A percentile compares a stretch with the other conserved stretches of the same genome.
These are phyloP conservation scores for Arctostaphylos glauca DNA, from an alignment of 148 eudicot genomes.

Conservation along the genomic window DNA sequence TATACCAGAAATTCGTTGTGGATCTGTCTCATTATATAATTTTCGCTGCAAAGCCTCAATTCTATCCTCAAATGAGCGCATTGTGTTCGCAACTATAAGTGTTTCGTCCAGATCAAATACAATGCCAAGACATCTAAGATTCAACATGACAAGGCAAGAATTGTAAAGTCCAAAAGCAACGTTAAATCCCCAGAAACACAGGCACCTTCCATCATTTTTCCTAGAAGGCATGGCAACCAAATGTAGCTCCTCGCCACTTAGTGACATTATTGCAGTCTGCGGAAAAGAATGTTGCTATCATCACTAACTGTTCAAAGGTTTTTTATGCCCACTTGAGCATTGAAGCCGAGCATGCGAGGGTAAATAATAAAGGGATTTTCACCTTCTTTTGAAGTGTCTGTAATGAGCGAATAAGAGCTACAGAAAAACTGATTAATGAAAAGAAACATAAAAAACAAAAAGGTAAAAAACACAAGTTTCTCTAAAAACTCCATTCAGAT, in stretches of 20 bases:
- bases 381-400: background rate
- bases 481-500: background rate
- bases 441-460: background rate
- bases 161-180: conserved; percentile 62
- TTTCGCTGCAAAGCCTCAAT: conserved; percentile 84
- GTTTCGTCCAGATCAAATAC: conserved; percentile 99
- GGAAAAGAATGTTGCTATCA: background rate
- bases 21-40: conserved; percentile 62
- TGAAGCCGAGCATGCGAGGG: background rate
- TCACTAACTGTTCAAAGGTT: background rate
- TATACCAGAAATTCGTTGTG: conserved; percentile 78
- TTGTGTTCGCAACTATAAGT: conserved; percentile 88
- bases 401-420: background rate
- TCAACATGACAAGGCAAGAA: conserved; percentile 83
- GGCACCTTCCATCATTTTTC: conserved; percentile 38
- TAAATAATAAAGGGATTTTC: background rate
- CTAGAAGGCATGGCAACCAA: conserved; percentile 91
- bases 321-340: background rate
- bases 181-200: conserved; percentile 88
- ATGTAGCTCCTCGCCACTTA: conserved; percentile 77
- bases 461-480: background rate
- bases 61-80: conserved; percentile 96
- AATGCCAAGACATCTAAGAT: conserved; percentile 95
- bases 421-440: background rate
- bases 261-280: conserved; percentile 77